These are phyloP conservation scores for Aspergillus ibericus DNA, from an alignment of 2,329 filamentous ascomycete species.

Conservation along the genomic window DNA sequence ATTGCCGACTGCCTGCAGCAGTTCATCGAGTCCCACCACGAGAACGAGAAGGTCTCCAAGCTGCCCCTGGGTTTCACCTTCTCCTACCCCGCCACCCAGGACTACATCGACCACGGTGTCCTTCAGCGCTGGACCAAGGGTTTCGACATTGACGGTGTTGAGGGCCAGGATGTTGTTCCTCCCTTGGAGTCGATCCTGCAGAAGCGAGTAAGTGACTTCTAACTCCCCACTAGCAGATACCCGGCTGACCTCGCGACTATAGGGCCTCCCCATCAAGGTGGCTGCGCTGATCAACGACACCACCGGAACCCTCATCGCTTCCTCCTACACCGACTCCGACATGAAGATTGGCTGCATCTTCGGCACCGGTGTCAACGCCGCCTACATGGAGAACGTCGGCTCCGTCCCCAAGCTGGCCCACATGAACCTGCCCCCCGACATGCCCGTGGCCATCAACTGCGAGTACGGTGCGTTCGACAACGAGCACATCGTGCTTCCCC, in stretches of 20 bases:
- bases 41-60: slow-evolving; percentile 59
- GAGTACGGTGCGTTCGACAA: slow-evolving; percentile 98
- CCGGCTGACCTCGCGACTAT: neutral
- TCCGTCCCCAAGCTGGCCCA: slow-evolving; percentile 91
- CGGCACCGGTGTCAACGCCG: slow-evolving; percentile 95
- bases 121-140: slow-evolving; percentile 97
- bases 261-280: slow-evolving; percentile 89
- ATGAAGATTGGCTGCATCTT: slow-evolving; percentile 99
- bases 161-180: slow-evolving; percentile 85
- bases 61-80: slow-evolving; percentile 91
- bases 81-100: slow-evolving; percentile 89
- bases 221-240: neutral
- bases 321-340: slow-evolving; percentile 87
- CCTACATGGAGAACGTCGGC: slow-evolving; percentile 93
- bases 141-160: slow-evolving; percentile 89
- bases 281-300: slow-evolving; percentile 96
- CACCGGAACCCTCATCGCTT: slow-evolving; percentile 93
- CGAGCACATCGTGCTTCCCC: slow-evolving; percentile 81
- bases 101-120: slow-evolving; percentile 89
- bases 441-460: slow-evolving; percentile 93
- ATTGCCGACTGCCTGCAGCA: slow-evolving; percentile 89
- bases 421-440: slow-evolving; percentile 80
- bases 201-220: slow-evolving; percentile 57
- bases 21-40: slow-evolving; percentile 84
- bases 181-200: slow-evolving; percentile 78